phyloP scores from a whole-genome alignment of 2,329 filamentous ascomycete species.

The Colletotrichum sp. region DNA sequence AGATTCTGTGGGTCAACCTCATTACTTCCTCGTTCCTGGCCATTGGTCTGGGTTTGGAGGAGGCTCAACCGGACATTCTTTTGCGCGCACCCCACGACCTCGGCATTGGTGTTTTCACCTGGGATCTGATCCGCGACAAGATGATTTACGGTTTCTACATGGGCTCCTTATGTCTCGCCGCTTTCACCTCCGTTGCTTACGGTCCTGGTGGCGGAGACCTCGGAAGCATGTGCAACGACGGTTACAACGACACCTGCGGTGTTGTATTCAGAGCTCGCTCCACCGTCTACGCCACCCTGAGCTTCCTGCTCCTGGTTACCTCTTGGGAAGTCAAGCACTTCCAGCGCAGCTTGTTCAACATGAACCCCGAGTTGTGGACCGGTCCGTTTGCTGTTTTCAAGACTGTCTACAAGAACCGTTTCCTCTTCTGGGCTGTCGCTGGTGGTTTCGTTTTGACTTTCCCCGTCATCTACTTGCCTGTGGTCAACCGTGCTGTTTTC shows the following conservation, averaged over 20 bases:
- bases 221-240: slow-evolving; percentile 63
- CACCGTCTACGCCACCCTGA: slow-evolving; percentile 72
- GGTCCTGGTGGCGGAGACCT: slow-evolving; percentile 53
- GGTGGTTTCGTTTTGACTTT: slow-evolving; percentile 65
- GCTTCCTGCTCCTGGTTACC: slow-evolving; percentile 70
- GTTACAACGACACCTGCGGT: slow-evolving; percentile 53
- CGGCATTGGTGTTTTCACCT: slow-evolving; percentile 65
- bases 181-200: slow-evolving; percentile 67
- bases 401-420: slow-evolving; percentile 73
- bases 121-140: slow-evolving; percentile 70
- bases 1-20: slow-evolving; percentile 80
- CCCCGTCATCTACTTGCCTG: slow-evolving; percentile 71
- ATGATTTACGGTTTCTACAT: slow-evolving; percentile 69
- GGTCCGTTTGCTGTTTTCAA: slow-evolving; percentile 56
- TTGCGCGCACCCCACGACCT: slow-evolving; percentile 67
- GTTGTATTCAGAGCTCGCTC: slow-evolving; percentile 68
- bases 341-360: slow-evolving; percentile 71
- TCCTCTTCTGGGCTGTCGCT: slow-evolving; percentile 69
- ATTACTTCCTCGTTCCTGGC: slow-evolving; percentile 75
- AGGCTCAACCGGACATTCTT: slow-evolving; percentile 72
- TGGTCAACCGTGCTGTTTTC: slow-evolving; percentile 70
- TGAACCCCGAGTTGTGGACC: slow-evolving; percentile 58
- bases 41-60: slow-evolving; percentile 74
- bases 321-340: slow-evolving; percentile 79
- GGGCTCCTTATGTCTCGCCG: slow-evolving; percentile 63